Conservation (phyloP, 1,284 basidiomycete genomes). For the Pascua guehoae region DNA sequence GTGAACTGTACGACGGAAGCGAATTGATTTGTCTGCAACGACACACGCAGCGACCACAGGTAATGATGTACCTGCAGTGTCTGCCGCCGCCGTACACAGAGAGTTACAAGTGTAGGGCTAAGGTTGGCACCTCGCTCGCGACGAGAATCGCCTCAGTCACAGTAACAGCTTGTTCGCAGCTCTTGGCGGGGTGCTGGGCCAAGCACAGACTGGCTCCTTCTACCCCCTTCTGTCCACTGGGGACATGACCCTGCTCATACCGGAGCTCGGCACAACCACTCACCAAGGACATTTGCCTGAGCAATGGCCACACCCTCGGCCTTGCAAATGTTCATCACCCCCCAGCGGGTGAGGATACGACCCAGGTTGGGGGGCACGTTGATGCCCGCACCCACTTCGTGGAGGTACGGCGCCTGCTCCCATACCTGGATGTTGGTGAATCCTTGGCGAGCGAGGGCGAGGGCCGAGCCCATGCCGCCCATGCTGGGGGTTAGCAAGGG, state of each 20-base stretch:
- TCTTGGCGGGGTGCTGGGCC: too few species aligned
- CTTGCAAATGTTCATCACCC: slow-evolving; percentile 28
- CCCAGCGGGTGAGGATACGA: slow-evolving; percentile 30
- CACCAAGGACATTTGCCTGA: slow-evolving; percentile 31
- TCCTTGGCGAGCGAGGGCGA: slow-evolving; percentile 35
- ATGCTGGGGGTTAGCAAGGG: slow-evolving; percentile 24
- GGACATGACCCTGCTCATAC: too few species aligned
- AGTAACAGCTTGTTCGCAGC: background rate
- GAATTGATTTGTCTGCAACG: too few species aligned
- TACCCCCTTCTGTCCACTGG: background rate
- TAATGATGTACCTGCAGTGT: too few species aligned
- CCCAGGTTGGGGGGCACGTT: slow-evolving; percentile 41
- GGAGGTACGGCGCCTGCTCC: slow-evolving; percentile 32
- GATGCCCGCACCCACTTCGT: slow-evolving; percentile 44
- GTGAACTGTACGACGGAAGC: too few species aligned
- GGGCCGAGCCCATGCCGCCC: slow-evolving; percentile 37
- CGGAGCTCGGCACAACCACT: slow-evolving; percentile 7
- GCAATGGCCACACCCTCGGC: slow-evolving; percentile 36
- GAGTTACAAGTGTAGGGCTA: too few species aligned
- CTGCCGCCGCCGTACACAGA: too few species aligned
- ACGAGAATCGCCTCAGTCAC: too few species aligned
- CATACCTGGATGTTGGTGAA: slow-evolving; percentile 38
- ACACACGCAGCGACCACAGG: too few species aligned
- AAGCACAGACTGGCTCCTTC: background rate
- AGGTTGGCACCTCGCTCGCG: too few species aligned